Base-by-base conservation (phyloP, 148 eudicot genomes). In the Drosera capensis region DNA sequence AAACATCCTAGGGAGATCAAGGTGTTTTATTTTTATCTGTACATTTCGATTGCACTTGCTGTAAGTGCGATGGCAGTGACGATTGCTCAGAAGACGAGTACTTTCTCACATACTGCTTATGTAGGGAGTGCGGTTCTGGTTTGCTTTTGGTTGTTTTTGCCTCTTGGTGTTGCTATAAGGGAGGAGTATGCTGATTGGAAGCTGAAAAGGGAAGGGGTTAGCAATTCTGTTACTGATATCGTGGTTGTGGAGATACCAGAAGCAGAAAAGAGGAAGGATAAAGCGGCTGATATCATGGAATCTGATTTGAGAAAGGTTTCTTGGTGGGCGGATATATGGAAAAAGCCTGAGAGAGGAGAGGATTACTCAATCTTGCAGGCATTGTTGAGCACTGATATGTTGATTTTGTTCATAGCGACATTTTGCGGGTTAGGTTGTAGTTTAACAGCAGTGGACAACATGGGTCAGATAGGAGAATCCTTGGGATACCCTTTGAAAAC, bases 391-490 rank as follows among this genome's bases (percentile, higher is more conserved):
- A 26, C 39, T 0, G 80, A 74, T 42, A 74, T 74, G 76, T 16
- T 74, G 2, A 66, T 74, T 31, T 39, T 74, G 0, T 67, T 66
- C 21, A 8, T 70, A 5, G 60, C 70, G 1, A 63, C 73, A 1
- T 26, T 60, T 22, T 70, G 76, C 49, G 80, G 80, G 15, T 26
- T 74, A 15, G 80, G 80, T 0, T 55, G 70, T 7, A 63, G 63
- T 35, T 23, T 70, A 14, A 74, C 67, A 0, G 65, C 78, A 0
- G 58, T 73, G 7, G 78, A 73, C 37, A 73, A 73, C 37, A 11
- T 73, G 41, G 80, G 80, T 14, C 80, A 74, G 29, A 74, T 74
- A 11, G 80, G 80, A 7, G 76, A 66, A 15, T 39, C 50, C 14
- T 54, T 30, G 14, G 59, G 59, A 16, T 53, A 42, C 18, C 39